Conservation (phyloP, 129 eudicot species). For the Apium graveolens region DNA sequence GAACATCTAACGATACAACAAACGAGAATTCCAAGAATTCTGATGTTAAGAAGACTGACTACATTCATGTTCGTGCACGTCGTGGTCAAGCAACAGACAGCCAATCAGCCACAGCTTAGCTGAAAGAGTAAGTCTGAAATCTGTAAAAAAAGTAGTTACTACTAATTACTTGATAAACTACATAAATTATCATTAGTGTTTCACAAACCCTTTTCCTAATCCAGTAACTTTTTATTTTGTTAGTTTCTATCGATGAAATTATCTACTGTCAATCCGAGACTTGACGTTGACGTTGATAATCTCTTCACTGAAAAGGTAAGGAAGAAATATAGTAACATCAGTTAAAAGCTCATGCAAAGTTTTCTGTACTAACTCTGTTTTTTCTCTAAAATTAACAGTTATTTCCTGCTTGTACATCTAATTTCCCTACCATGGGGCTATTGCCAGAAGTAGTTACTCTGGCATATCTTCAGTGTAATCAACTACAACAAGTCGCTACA, state of each 20-base stretch:
- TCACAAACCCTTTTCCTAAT: neutral
- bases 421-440: constrained; percentile 35
- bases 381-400: constrained; percentile 30
- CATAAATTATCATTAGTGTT: neutral
- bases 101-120: constrained; percentile 98
- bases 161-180: neutral
- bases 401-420: constrained; percentile 38
- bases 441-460: constrained; percentile 42
- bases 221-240: constrained; percentile 11
- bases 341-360: neutral
- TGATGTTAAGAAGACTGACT: constrained; percentile 70
- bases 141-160: constrained; percentile 37
- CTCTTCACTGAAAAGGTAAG: constrained; percentile 61
- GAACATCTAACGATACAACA: constrained; percentile 36
- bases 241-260: constrained; percentile 96
- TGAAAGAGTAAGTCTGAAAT: constrained; percentile 64
- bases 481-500: constrained; percentile 35
- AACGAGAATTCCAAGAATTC: constrained; percentile 63
- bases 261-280: constrained; percentile 67
- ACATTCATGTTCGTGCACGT: constrained; percentile 94
- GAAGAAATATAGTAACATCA: neutral
- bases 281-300: constrained; percentile 63
- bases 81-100: constrained; percentile 99
- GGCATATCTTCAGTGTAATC: constrained; percentile 36
- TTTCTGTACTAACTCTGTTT: neutral